A percentile compares a stretch with the other conserved stretches of the same genome.
Conservation (phyloP, 1,284 basidiomycete genomes). For the Fomes fomentarius region DNA sequence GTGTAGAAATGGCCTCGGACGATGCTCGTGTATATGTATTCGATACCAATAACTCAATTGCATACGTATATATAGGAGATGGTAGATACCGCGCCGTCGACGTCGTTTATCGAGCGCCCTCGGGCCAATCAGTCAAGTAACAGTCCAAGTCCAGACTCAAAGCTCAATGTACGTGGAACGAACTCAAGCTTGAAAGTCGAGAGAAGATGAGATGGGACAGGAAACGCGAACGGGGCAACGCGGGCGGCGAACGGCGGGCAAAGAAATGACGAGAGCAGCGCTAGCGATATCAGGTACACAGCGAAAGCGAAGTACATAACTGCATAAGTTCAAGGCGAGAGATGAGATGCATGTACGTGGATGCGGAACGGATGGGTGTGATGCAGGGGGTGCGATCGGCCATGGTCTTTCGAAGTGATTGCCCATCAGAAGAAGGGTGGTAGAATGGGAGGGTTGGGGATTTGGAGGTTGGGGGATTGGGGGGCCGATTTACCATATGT, state of each 20-base stretch:
- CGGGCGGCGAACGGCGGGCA: not conserved
- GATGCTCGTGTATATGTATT: conserved; percentile 19
- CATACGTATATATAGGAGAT: conserved; percentile 10
- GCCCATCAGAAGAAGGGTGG: not conserved
- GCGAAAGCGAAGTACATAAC: conserved; percentile 29
- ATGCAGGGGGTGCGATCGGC: not conserved
- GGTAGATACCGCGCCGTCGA: not conserved
- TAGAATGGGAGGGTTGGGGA: not conserved
- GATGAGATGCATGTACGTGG: conserved; percentile 16
- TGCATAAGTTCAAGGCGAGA: conserved; percentile 27
- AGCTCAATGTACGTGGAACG: too few species aligned
- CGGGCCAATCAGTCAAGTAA: too few species aligned
- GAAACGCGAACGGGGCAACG: not conserved
- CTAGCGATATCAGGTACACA: conserved; percentile 27
- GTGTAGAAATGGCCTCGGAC: not conserved
- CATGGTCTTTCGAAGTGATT: too few species aligned
- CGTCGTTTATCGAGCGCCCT: too few species aligned
- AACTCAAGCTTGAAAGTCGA: too few species aligned
- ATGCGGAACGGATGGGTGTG: not conserved
- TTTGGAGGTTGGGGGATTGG: not conserved
- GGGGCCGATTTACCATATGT: not conserved
- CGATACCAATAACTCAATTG: conserved; percentile 13
- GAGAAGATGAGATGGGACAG: not conserved
- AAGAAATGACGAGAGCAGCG: conserved; percentile 11
- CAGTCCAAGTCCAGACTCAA: not conserved